A percentile compares a stretch with the other conserved stretches of the same genome.
These are phyloP conservation scores for Rheum nobile DNA, from an alignment of 148 eudicot genomes.

Conservation along the genomic window DNA sequence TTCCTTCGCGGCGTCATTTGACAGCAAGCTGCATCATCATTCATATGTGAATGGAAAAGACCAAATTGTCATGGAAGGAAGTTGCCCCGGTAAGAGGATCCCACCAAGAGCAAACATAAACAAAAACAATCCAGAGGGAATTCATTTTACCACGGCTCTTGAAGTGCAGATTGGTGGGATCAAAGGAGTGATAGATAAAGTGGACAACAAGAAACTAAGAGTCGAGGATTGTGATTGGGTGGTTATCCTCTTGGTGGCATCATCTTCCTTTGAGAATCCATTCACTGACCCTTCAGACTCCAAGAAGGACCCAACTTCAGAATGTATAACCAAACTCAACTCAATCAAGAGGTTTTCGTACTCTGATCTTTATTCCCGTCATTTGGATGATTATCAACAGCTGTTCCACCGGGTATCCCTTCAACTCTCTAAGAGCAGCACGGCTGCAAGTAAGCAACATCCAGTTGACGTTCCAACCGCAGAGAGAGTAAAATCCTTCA, in stretches of 20 bases:
- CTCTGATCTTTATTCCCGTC: conserved; percentile 49
- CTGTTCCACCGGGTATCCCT: conserved; percentile 69
- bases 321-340: conserved; percentile 26
- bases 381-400: conserved; percentile 75
- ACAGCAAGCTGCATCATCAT: conserved; percentile 51
- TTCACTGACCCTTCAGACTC: conserved; percentile 61
- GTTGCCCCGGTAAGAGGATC: conserved; percentile 44
- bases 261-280: conserved; percentile 73
- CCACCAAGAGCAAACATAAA: conserved; percentile 17
- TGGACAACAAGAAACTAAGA: conserved; percentile 44
- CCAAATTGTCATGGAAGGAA: conserved; percentile 75
- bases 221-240: conserved; percentile 69
- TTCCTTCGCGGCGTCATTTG: conserved; percentile 53
- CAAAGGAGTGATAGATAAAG: conserved; percentile 20
- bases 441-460: not conserved
- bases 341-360: conserved; percentile 33
- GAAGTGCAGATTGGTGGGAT: conserved; percentile 43
- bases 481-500: conserved; percentile 63
- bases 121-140: conserved; percentile 47
- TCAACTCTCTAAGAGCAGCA: conserved; percentile 48
- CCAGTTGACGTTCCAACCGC: conserved; percentile 23
- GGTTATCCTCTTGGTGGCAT: conserved; percentile 43
- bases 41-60: conserved; percentile 34
- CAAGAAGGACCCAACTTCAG: conserved; percentile 42
- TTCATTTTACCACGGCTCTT: conserved; percentile 50